These are phyloP conservation scores for Termitomyces sp. DNA, from an alignment of 768 basidiomycete species.

Conservation along the genomic window DNA sequence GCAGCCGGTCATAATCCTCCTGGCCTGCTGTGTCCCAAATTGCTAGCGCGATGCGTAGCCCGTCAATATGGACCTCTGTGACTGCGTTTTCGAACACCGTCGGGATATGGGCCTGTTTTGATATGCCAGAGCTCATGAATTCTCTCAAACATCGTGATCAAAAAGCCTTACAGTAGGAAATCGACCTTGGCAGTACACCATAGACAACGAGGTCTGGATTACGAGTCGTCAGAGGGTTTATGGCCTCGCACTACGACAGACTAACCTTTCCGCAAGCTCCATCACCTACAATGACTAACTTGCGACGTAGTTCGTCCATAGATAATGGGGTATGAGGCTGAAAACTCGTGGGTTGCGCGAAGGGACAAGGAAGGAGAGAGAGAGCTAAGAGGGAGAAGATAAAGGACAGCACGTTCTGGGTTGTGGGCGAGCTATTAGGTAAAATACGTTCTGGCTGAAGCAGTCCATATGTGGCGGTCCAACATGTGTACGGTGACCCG, in stretches of 20 bases:
- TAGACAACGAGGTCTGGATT: conserved; percentile 2
- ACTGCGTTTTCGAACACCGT: conserved; percentile 99
- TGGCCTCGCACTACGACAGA: neutral
- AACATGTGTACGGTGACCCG: neutral
- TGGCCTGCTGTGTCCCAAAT: conserved; percentile 99
- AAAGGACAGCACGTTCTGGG: neutral
- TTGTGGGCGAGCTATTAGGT: neutral
- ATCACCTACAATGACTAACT: conserved; percentile 98
- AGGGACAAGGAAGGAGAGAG: neutral
- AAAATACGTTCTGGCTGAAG: neutral
- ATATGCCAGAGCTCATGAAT: neutral
- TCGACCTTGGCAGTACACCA: conserved; percentile 6
- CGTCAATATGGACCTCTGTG: conserved; percentile 96
- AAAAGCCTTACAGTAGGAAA: conserved; percentile 2
- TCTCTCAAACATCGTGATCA: neutral
- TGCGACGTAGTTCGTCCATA: conserved; percentile 97
- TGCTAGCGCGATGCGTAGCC: conserved; percentile 95
- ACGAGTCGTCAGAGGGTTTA: neutral
- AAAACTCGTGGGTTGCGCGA: neutral
- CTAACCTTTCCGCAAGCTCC: conserved; percentile 92
- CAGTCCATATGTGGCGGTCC: neutral
- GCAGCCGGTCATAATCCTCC: conserved; percentile 98
- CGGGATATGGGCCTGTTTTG: conserved; percentile 86
- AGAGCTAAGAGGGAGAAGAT: neutral
- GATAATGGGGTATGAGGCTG: neutral